These are phyloP conservation scores for Chlamydomonas sphaeroides DNA, from an alignment of 139 green algal species.

Conservation along the genomic window DNA sequence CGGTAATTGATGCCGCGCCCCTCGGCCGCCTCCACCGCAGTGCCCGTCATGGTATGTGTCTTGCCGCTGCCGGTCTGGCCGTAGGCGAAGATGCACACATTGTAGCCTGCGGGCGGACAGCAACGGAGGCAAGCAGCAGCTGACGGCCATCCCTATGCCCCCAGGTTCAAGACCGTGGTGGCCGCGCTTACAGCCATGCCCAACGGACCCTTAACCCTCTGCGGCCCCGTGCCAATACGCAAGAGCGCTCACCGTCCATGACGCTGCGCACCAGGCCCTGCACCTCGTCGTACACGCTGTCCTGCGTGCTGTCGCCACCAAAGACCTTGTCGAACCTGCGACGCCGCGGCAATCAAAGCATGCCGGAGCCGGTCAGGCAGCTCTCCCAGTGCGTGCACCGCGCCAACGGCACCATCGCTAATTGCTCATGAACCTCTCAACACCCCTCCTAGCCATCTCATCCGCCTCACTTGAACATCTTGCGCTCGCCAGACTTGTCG, in stretches of 20 bases:
- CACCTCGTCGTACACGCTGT: slow-evolving; percentile 87
- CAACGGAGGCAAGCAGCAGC: too few relatives aligned
- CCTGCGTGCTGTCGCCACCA: slow-evolving; percentile 72
- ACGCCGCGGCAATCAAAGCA: too few relatives aligned
- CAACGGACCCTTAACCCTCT: too few relatives aligned
- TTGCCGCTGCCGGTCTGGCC: slow-evolving; percentile 87
- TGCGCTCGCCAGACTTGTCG: slow-evolving; percentile 60
- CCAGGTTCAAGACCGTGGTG: too few relatives aligned
- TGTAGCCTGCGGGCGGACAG: slow-evolving; percentile 74
- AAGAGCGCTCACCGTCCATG: slow-evolving; percentile 91
- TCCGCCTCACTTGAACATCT: slow-evolving; percentile 75
- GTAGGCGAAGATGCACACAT: slow-evolving; percentile 92
- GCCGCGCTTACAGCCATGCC: too few relatives aligned
- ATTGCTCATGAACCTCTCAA: too few relatives aligned
- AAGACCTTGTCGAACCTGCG: slow-evolving; percentile 87
- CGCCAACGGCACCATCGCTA: too few relatives aligned
- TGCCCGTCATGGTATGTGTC: slow-evolving; percentile 90
- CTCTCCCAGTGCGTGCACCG: too few relatives aligned
- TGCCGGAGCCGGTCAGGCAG: too few relatives aligned
- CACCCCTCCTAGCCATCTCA: too few relatives aligned
- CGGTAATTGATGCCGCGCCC: slow-evolving; percentile 92
- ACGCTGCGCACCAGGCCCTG: slow-evolving; percentile 88
- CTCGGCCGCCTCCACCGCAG: slow-evolving; percentile 49
- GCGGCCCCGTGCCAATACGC: too few relatives aligned
- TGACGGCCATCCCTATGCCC: too few relatives aligned